phyloP scores from a whole-genome alignment of 2,329 filamentous ascomycete species.

The Xylaria sp. region DNA sequence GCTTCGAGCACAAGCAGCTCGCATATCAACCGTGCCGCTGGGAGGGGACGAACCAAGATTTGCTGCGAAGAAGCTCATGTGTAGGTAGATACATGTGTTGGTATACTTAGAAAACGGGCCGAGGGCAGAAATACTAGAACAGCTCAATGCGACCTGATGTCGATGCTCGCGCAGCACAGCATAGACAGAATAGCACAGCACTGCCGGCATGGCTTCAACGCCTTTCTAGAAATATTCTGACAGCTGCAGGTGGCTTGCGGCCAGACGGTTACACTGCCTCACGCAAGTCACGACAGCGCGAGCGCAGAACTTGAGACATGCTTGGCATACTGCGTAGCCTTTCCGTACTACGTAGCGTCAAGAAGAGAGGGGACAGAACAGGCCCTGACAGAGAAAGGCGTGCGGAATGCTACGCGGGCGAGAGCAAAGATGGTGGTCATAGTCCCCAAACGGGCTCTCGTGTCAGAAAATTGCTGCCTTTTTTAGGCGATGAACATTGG shows the following conservation, averaged over 20 bases:
- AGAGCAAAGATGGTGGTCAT: neutral
- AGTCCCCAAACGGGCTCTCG: neutral
- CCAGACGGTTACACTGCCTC: slow-evolving; percentile 9
- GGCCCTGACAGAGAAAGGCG: neutral
- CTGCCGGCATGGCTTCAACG: neutral
- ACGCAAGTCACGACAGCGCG: neutral
- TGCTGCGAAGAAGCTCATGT: neutral
- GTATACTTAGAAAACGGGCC: neutral
- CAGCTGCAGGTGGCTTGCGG: neutral
- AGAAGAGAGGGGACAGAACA: neutral
- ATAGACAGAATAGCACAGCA: neutral
- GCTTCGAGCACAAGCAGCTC: neutral
- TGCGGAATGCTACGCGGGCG: neutral
- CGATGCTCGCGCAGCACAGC: neutral
- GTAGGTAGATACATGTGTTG: neutral
- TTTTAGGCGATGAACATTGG: neutral
- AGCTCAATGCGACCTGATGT: neutral
- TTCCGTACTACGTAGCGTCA: neutral
- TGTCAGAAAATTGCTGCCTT: neutral
- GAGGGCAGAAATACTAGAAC: neutral
- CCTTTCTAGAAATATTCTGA: slow-evolving; percentile 16
- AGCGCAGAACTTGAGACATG: neutral
- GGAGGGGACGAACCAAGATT: neutral
- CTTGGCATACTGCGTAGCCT: neutral
- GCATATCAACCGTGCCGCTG: neutral